These are phyloP conservation scores for Trametes meyenii DNA, from an alignment of 768 basidiomycete species.

Conservation along the genomic window DNA sequence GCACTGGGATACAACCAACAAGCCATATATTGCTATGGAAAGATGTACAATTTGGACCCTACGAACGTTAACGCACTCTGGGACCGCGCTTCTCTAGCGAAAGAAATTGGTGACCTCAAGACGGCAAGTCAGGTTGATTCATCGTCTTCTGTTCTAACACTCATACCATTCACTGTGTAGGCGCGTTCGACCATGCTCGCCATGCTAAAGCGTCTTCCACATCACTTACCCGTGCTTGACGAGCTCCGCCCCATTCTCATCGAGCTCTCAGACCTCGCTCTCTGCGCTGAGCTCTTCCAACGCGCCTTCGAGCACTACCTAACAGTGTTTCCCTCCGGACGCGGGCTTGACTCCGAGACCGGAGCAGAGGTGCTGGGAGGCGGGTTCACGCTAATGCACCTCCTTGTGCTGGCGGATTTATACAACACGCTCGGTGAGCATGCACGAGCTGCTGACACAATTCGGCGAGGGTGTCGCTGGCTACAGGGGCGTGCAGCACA, in stretches of 20 bases:
- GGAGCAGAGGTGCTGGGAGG: conserved; percentile 31
- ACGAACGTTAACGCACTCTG: conserved; percentile 84
- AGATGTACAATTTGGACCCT: conserved; percentile 78
- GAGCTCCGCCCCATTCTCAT: conserved; percentile 80
- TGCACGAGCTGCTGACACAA: conserved; percentile 65
- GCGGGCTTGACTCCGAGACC: conserved; percentile 38
- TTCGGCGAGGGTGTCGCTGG: conserved; percentile 84
- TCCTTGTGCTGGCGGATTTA: conserved; percentile 86
- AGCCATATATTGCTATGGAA: conserved; percentile 89
- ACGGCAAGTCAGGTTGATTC: conserved; percentile 47
- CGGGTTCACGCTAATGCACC: conserved; percentile 62
- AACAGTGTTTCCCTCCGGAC: conserved; percentile 49
- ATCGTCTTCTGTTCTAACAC: not conserved
- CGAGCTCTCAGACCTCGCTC: conserved; percentile 65
- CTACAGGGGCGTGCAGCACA: conserved; percentile 80
- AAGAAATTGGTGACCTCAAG: conserved; percentile 69
- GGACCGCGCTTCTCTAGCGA: conserved; percentile 85
- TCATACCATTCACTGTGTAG: conserved; percentile 33
- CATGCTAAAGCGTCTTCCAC: conserved; percentile 75
- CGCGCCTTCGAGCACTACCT: conserved; percentile 75
- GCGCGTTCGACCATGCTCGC: conserved; percentile 65
- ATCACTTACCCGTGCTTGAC: conserved; percentile 77
- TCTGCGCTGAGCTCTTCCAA: conserved; percentile 70
- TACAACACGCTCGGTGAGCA: conserved; percentile 72
- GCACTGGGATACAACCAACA: conserved; percentile 78